Evolutionary conservation across 2,329 filamentous ascomycete genomes (phyloP), one percentile per base, ranked within the genome.

Genomic region (Ramularia endophylla): DNA sequence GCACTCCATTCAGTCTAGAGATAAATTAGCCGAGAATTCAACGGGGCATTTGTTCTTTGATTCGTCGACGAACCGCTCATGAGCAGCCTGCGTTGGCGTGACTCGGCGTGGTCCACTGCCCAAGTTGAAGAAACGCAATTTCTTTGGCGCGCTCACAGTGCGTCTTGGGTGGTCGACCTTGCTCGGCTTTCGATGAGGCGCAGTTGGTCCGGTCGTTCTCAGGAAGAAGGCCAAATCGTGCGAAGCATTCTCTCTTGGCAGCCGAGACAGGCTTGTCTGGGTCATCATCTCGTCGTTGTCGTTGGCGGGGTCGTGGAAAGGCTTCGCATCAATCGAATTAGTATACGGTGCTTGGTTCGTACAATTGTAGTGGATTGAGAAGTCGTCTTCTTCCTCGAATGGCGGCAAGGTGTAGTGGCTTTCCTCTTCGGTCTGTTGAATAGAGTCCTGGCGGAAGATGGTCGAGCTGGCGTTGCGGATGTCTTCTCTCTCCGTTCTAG

Each of bases 181-280:
- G 41, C 51, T 59, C 6, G 58, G 56, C 20, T 51, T 48, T 20
- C 56, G 53, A 41, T 54, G 55, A 3, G 59, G 51, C 39, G 52
- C 44, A 31, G 46, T 48, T 1, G 65, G 65, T 15, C 60, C 63
- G 4, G 64, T 66, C 5, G 61, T 63, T 41, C 56, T 56, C 36
- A 67, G 45, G 39, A 67, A 67, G 34, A 56, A 61, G 11, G 62
- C 61, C 40, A 67, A 50, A 28, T 66, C 63, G 25, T 57, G 55
- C 8, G 59, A 58, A 8, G 50, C 44, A 36, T 58, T 58, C 15
- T 51, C 46, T 16, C 41, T 52, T 8, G 57, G 58, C 27, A 61
- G 36, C 20, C 48, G 49, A 18, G 56, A 44, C 25, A 58, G 36
- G 36, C 58, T 61, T 7, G 53, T 52, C 29, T 56, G 50, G 11